phyloP scores from a whole-genome alignment of 352 stramenopile species.

The Phytophthora sansomeana region DNA sequence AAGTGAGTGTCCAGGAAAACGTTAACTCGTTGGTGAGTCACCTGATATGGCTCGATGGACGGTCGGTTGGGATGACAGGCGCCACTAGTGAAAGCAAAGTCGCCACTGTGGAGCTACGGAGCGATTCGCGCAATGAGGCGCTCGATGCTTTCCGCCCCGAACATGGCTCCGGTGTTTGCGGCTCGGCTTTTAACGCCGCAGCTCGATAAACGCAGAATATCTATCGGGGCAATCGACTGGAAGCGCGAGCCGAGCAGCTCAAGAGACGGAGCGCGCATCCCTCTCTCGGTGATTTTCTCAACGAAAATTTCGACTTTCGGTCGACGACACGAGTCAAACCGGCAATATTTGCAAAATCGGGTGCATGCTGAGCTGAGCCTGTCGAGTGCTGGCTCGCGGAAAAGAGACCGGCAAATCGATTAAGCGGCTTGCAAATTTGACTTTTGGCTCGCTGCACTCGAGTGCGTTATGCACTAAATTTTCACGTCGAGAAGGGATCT shows the following conservation, averaged over 20 bases:
- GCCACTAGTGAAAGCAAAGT: conserved; percentile 27
- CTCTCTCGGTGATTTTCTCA: conserved; percentile 30
- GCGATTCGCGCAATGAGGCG: conserved; percentile 41
- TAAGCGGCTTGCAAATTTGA: conserved; percentile 14
- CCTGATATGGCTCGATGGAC: conserved; percentile 4
- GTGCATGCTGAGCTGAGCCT: not conserved
- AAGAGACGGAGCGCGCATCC: conserved; percentile 41
- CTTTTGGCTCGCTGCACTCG: conserved; percentile 5
- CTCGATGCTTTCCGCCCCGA: conserved; percentile 17
- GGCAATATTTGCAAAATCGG: conserved; percentile 35
- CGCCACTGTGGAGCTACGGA: conserved; percentile 1
- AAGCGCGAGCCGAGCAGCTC: conserved; percentile 14
- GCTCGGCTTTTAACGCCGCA: conserved; percentile 16
- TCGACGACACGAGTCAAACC: too few species aligned
- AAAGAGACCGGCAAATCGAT: conserved; percentile 33
- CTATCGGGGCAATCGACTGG: conserved; percentile 29
- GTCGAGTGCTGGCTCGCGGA: conserved; percentile 19
- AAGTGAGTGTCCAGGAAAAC: not conserved
- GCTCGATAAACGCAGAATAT: conserved; percentile 14
- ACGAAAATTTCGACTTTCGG: conserved; percentile 23
- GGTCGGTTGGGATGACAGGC: not conserved
- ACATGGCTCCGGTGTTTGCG: conserved; percentile 27
- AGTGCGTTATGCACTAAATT: conserved; percentile 27
- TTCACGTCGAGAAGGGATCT: conserved; percentile 18
- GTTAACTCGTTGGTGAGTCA: conserved; percentile 3